Evolutionary conservation across 192 early-diverging fungal genomes (phyloP).

Genomic region (Backusella psychrophila): DNA sequence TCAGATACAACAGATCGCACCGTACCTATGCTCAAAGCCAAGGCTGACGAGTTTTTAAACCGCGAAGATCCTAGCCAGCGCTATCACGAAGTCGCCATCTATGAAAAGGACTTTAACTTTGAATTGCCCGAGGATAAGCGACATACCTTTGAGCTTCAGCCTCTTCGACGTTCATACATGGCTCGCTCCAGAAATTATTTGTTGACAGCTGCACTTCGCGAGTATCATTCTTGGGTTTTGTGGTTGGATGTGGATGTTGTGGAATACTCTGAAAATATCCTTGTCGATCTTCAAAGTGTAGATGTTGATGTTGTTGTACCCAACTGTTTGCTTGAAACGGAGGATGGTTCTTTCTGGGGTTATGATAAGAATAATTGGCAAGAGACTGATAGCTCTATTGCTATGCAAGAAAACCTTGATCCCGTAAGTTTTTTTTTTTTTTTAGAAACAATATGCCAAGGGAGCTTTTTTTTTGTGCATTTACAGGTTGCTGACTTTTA

Average conservation of each 20-base stretch:
- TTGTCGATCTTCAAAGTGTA: slow-evolving; percentile 51
- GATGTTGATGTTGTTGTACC: slow-evolving; percentile 60
- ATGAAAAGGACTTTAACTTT: slow-evolving; percentile 56
- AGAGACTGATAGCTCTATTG: slow-evolving; percentile 46
- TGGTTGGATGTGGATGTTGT: slow-evolving; percentile 62
- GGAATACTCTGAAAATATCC: slow-evolving; percentile 51
- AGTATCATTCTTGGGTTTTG: slow-evolving; percentile 54
- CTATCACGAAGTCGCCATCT: slow-evolving; percentile 48
- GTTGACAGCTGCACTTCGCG: slow-evolving; percentile 44
- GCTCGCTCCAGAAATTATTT: slow-evolving; percentile 56
- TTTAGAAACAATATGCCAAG: too few species aligned
- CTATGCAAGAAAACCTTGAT: slow-evolving; percentile 32
- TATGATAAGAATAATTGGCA: slow-evolving; percentile 62
- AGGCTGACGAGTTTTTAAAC: slow-evolving; percentile 15
- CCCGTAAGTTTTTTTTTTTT: slow-evolving; percentile 1
- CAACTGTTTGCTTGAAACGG: slow-evolving; percentile 43
- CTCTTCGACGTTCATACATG: slow-evolving; percentile 52
- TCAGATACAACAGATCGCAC: slow-evolving; percentile 59
- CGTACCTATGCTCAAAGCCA: slow-evolving; percentile 42
- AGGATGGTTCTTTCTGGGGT: slow-evolving; percentile 34
- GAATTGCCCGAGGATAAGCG: slow-evolving; percentile 45
- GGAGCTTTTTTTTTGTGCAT: background rate
- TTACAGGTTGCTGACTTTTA: background rate
- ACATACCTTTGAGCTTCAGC: slow-evolving; percentile 48
- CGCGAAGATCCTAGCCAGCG: background rate